phyloP scores from a whole-genome alignment of 176 grass and related monocot species.

The Musa beccarii region DNA sequence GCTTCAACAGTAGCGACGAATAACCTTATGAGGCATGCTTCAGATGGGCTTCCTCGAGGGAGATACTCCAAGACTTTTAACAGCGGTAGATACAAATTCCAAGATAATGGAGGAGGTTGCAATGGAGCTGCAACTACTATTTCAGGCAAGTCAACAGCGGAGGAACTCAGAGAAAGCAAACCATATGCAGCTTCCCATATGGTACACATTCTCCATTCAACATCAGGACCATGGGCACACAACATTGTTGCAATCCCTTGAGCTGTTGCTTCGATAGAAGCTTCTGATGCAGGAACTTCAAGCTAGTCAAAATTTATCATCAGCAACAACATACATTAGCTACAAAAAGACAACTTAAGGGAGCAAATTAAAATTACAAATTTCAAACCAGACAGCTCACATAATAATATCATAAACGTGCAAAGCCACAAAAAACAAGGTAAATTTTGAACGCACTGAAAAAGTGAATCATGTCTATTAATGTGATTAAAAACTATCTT shows the following conservation, averaged over 20 bases:
- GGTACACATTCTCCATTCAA: constrained; percentile 99
- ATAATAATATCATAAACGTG: neutral
- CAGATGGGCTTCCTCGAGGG: constrained; percentile 92
- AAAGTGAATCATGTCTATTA: neutral
- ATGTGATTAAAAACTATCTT: neutral
- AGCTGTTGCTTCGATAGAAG: constrained; percentile 90
- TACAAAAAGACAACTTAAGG: neutral
- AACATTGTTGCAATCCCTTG: constrained; percentile 96
- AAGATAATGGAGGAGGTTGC: constrained; percentile 93
- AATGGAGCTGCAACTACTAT: constrained; percentile 90
- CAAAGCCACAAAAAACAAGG: too few species aligned
- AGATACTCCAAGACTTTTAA: constrained; percentile 93
- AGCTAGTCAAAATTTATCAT: constrained; percentile 43
- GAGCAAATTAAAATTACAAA: neutral
- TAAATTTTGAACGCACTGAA: neutral
- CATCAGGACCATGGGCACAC: constrained; percentile 93
- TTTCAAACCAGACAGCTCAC: neutral
- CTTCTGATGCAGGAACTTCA: constrained; percentile 88
- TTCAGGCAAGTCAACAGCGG: constrained; percentile 95
- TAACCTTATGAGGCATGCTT: constrained; percentile 96
- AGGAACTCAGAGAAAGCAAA: constrained; percentile 90
- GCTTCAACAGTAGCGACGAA: constrained; percentile 99
- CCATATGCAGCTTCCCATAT: constrained; percentile 99
- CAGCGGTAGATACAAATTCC: constrained; percentile 84
- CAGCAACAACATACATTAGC: constrained; percentile 14